Percentiles rank a stretch among this genome's conserved stretches.
Conservation (phyloP, 2,329 filamentous ascomycete genomes). For the Talaromyces sp. region DNA sequence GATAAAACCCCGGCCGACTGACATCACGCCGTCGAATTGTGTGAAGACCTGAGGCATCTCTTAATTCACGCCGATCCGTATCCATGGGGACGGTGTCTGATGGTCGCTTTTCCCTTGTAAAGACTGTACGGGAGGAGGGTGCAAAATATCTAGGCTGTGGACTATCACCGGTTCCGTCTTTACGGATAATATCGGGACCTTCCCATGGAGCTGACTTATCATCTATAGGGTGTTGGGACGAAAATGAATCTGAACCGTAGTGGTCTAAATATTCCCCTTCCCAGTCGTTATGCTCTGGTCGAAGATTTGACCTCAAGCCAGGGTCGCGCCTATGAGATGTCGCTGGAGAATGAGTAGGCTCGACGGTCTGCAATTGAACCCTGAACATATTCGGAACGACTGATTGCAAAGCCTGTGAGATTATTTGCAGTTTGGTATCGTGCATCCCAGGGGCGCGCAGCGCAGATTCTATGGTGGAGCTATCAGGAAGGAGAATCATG, state of each 20-base stretch:
- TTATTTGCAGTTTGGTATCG: slow-evolving; percentile 48
- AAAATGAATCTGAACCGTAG: not conserved
- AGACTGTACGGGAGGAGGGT: not conserved
- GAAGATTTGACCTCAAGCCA: not conserved
- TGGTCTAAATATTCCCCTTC: not conserved
- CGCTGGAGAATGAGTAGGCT: slow-evolving; percentile 3
- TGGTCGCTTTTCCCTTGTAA: not conserved
- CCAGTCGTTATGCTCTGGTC: not conserved
- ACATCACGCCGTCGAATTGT: not conserved
- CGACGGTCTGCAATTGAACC: slow-evolving; percentile 1
- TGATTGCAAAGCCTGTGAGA: slow-evolving; percentile 48
- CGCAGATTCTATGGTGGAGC: slow-evolving; percentile 15
- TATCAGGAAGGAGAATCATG: slow-evolving; percentile 57
- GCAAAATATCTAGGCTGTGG: not conserved
- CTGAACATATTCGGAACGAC: slow-evolving; percentile 23
- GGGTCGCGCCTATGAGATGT: not conserved
- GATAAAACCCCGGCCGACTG: not conserved
- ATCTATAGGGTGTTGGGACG: not conserved
- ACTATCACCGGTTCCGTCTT: not conserved
- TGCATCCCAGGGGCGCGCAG: slow-evolving; percentile 41
- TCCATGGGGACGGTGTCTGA: not conserved
- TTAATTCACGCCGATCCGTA: not conserved
- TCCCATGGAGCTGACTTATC: not conserved
- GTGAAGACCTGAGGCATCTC: slow-evolving; percentile 1
- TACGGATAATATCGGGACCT: not conserved